Base-by-base conservation (phyloP, 257 asterid species). In the Ilex aquifolium region DNA sequence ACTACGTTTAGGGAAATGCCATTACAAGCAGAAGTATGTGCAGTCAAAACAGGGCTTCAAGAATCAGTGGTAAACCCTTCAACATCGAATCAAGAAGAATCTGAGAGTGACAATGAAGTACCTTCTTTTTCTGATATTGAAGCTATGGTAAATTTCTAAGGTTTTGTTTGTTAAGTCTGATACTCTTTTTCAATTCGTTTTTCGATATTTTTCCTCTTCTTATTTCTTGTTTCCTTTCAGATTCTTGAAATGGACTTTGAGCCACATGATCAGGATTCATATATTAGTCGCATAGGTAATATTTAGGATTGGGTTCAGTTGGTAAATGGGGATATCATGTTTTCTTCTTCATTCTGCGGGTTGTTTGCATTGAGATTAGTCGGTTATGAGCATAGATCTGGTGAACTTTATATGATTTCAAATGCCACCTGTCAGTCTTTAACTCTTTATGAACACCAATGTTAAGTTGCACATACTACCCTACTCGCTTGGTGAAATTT, bases 71-170 rank as follows among this genome's bases (percentile, higher is more conserved):
- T 66, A 51, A 78, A 78, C 13, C 77, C 77, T 57, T 79, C 84
- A 50, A 66, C 65, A 31, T 93, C 92, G 15, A 88, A 85, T 72
- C 72, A 60, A 40, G 95, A 78, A 59, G 95, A 85, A 62, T 80
- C 85, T 62, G 79, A 65, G 67, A 75, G 85, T 67, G 99, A 90
- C 63, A 90, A 80, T 46, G 97, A 90, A 11, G 84, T 87, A 71
- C 99, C 99, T 56, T 90, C 77, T 78, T 88, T 79, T 84, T 93
- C 99, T 61, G 99, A 93, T 54, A 69, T 93, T 55, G 99, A 93
- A 83, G 95, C 97, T 73, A 80, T 85, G 99, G 97, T 93, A 87
- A 73, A 50, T 44, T 67, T 77, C 42, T 71, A 46, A 31, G 52
- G 60, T 49, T 60, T 30, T 72, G 57, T 61, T 70, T 56, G 5